Conservation (phyloP, 768 basidiomycete genomes). For the Rhodocollybia butyracea region DNA sequence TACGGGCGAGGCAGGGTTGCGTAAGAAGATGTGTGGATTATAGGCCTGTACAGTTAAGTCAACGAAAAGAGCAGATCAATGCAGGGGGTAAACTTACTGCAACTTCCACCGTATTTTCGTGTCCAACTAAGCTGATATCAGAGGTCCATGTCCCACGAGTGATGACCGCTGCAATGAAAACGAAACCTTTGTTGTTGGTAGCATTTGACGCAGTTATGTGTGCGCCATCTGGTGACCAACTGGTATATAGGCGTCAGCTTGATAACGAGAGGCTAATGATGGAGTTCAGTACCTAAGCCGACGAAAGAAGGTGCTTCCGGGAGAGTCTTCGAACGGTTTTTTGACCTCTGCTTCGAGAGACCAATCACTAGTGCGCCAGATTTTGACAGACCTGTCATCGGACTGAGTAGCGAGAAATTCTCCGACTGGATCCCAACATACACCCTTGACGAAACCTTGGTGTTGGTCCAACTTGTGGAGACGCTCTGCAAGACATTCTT, state of each 20-base stretch:
- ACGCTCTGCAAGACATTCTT: constrained; percentile 52
- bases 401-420: constrained; percentile 97
- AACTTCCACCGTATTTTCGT: constrained; percentile 96
- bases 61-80: not conserved
- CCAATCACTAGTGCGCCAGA: constrained; percentile 97
- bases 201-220: constrained; percentile 97
- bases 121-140: constrained; percentile 92
- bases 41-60: constrained; percentile 56
- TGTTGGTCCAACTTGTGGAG: constrained; percentile 83
- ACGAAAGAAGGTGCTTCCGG: constrained; percentile 92
- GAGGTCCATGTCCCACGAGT: constrained; percentile 86
- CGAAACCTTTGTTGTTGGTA: constrained; percentile 92
- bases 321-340: constrained; percentile 92
- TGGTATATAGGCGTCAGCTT: constrained; percentile 23
- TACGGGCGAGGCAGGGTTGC: constrained; percentile 63
- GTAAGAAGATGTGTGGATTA: constrained; percentile 92
- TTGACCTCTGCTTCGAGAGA: constrained; percentile 75
- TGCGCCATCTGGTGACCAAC: constrained; percentile 99
- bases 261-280: constrained; percentile 6
- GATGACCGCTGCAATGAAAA: constrained; percentile 97
- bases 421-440: constrained; percentile 98
- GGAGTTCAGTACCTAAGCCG: constrained; percentile 84
- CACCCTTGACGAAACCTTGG: constrained; percentile 96
- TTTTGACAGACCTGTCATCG: constrained; percentile 93
- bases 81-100: constrained; percentile 52